Evolutionary conservation across 305 asterid genomes (phyloP).

Genomic region (Rubia occidens): DNA sequence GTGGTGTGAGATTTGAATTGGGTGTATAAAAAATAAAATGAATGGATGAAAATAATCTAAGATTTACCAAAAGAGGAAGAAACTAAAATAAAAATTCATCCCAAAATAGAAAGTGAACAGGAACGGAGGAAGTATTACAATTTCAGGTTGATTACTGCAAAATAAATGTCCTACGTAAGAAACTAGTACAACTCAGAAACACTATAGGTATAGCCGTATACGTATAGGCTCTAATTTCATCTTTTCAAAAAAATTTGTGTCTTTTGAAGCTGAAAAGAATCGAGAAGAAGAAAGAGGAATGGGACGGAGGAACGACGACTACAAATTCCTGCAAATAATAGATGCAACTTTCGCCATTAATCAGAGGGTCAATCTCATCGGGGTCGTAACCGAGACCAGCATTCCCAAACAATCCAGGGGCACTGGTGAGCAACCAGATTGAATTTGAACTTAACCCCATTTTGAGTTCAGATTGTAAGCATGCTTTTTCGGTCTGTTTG

Average conservation of each 20-base stretch:
- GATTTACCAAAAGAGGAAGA: too few relatives aligned
- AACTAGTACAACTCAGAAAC: too few relatives aligned
- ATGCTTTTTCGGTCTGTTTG: conserved; percentile 8
- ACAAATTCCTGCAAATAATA: conserved; percentile 39
- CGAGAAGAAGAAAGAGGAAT: conserved; percentile 6
- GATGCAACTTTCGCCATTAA: conserved; percentile 52
- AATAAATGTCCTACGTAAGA: too few relatives aligned
- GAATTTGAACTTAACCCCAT: background rate
- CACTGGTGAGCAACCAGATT: conserved; percentile 37
- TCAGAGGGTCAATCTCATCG: conserved; percentile 62
- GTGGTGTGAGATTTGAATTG: too few relatives aligned
- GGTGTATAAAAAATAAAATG: too few relatives aligned
- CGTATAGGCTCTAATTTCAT: background rate
- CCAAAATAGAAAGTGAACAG: too few relatives aligned
- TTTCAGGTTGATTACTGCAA: too few relatives aligned
- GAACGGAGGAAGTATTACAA: too few relatives aligned
- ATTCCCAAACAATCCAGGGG: conserved; percentile 53
- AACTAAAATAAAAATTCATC: too few relatives aligned
- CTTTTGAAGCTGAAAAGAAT: background rate
- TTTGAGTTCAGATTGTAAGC: background rate
- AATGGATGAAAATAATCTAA: too few relatives aligned
- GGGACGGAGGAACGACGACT: conserved; percentile 33
- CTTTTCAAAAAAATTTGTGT: background rate
- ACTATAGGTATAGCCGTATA: too few relatives aligned
- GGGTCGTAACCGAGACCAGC: conserved; percentile 45